Evolutionary conservation across 371 early-diverging fungal genomes (phyloP), one percentile per base, ranked within the genome.

Genomic region (Mortierella polycephala): DNA sequence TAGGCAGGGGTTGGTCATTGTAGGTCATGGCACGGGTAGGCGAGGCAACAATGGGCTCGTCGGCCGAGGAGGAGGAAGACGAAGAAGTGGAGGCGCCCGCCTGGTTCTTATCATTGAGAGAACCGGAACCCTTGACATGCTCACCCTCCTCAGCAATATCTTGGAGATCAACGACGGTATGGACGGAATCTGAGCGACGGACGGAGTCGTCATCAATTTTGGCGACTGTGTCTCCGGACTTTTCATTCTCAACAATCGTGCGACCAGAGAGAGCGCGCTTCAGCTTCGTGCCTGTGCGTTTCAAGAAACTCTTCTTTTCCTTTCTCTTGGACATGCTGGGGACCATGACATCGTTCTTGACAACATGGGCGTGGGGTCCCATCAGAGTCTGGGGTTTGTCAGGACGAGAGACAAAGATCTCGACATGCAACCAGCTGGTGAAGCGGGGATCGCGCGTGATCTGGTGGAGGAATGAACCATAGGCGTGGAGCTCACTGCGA

Each of bases 181-280:
- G 79, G 21, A 77, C 64, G 5, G 79, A 77, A 39, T 54, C 69
- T 2, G 79, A 64, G 37, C 73, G 52, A n/a, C 56, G 64, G 14
- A 77, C 8, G 41, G 64, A 64, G 5, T 58, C 50, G n/a, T 70
- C 62, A 0, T 56, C 60, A 61, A 68, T 64, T 42, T 47, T 52
- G 10, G 59, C 56, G 14, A 45, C 42, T 14, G 62, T 51, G 16
- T 54, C 62, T 5, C 56, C 62, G 13, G 54, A 0, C 52, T 71
- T 76, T 45, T 76, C 71, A 58, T 67, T 60, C 14, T 77, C 71
- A 16, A 79, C 79, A 53, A 79, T 62, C 11, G 73, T 77, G 14
- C 79, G 79, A 8, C 69, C 77, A 14, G 77, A 76, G 11, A 76
- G 68, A n/a, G 77, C 77, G 18, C 77, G 71, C 71, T 76, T 76